Conservation (phyloP, 257 asterid species). For the Jacaranda mimosifolia region DNA sequence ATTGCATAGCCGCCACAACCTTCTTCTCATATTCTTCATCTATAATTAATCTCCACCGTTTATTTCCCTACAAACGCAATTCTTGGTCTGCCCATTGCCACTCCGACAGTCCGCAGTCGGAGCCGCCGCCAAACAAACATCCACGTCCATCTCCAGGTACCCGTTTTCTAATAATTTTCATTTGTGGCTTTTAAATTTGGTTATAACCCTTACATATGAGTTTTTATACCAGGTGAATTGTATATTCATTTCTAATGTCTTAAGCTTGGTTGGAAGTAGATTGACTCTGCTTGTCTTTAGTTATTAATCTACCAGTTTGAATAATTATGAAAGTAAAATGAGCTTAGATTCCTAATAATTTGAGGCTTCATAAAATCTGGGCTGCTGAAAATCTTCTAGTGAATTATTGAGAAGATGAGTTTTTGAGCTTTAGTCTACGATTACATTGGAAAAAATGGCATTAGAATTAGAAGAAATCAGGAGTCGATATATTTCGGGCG, state of each 20-base stretch:
- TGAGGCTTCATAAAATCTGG: no score
- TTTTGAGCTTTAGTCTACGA: neutral
- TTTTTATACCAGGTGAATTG: neutral
- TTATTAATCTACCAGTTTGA: neutral
- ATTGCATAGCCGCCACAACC: constrained; percentile 5
- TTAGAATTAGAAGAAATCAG: neutral
- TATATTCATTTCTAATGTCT: constrained; percentile 7
- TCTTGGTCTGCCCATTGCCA: constrained; percentile 52
- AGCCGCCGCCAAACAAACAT: constrained; percentile 54
- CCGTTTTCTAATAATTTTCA: neutral
- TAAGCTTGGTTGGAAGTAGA: neutral
- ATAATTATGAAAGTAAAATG: no score
- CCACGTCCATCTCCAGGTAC: constrained; percentile 57
- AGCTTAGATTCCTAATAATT: no score
- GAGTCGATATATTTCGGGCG: neutral
- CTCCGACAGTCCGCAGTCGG: constrained; percentile 59
- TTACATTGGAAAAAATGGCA: neutral
- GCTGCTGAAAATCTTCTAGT: neutral
- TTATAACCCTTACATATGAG: neutral
- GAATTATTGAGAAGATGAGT: neutral
- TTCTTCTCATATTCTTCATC: constrained; percentile 31
- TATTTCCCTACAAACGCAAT: constrained; percentile 44
- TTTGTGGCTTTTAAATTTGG: neutral
- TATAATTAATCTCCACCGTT: constrained; percentile 42
- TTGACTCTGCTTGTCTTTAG: neutral